Base-by-base conservation (phyloP, 176 grass and related monocot species). In the Aechmea fasciata region DNA sequence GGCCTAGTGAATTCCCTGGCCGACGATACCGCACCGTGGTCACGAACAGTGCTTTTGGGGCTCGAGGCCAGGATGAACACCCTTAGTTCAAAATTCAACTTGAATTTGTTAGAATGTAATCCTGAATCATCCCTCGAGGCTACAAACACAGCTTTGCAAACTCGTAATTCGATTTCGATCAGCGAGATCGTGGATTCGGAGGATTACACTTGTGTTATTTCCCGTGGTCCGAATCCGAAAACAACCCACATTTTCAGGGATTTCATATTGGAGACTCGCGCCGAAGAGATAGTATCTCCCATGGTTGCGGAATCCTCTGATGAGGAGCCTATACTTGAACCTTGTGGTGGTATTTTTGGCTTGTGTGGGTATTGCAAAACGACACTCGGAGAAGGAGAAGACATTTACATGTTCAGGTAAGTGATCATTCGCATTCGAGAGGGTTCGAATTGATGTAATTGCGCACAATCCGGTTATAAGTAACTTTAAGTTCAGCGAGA, bases 191-290 rank as follows among this genome's bases (percentile, higher is more conserved):
- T 48, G 19, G 72, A 78, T 23, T 93, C 63, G 1, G 87, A 99
- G 70, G 87, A 99, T 67, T 99, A 93, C 75, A 99, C 94, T 49
- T 90, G 94, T 71, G 83, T 99, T 57, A 90, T 92, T 64, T 70
- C 83, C 53, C 89, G 83, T 13, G 94, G 94, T 15, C 69, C 80
- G 0, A 88, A 88, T 57, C 89, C 90, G 22, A 85, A 78, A 61
- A 99, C 84, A 64, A 93, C 80, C 17, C 94, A 90, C 63, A 90
- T 99, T 79, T 80, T 88, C 13, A 75, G 67, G 52, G 89, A 79
- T 19, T 69, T 80, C 72, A 90, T 84, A 63, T 14, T 82, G 80
- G 84, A 93, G 84, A 75, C 75, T 57, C 11, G 57, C 17, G 18
- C 7, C 3, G 29, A 33, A 33, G 29, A 33, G 29, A 14, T 57